phyloP scores from a whole-genome alignment of 768 basidiomycete genomes.

The Kwoniella botswanensis region DNA sequence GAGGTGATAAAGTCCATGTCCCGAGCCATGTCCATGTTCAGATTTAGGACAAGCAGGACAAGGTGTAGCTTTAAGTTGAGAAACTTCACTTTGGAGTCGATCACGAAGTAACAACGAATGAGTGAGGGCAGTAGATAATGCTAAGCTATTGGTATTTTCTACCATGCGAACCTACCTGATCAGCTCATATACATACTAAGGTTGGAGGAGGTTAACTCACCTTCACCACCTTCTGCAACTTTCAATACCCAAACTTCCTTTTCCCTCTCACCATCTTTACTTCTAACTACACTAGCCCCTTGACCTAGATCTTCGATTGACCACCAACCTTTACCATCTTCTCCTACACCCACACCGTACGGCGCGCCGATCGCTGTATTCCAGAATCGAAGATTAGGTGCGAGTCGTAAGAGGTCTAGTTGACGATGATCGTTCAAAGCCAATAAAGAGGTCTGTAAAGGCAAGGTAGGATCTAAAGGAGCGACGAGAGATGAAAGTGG shows the following conservation, averaged over 20 bases:
- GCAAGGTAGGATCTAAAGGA: slow-evolving; percentile 13
- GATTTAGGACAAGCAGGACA: slow-evolving; percentile 11
- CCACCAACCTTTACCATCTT: slow-evolving; percentile 42
- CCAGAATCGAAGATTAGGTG: slow-evolving; percentile 30
- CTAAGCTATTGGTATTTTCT: slow-evolving; percentile 22
- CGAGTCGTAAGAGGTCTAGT: slow-evolving; percentile 20
- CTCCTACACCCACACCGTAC: slow-evolving; percentile 13
- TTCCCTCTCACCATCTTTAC: slow-evolving; percentile 30
- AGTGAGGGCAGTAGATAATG: slow-evolving; percentile 37
- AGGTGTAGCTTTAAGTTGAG: slow-evolving; percentile 17
- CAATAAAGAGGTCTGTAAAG: slow-evolving; percentile 3
- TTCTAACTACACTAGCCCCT: slow-evolving; percentile 47
- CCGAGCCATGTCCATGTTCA: background rate
- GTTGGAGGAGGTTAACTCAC: slow-evolving; percentile 9
- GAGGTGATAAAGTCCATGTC: slow-evolving; percentile 8
- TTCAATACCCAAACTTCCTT: slow-evolving; percentile 48
- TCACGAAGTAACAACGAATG: slow-evolving; percentile 49
- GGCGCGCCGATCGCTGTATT: slow-evolving; percentile 21
- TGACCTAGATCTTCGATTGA: slow-evolving; percentile 48
- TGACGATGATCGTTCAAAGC: slow-evolving; percentile 15
- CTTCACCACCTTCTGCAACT: slow-evolving; percentile 29
- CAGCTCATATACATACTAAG: background rate
- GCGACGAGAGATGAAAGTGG: slow-evolving; percentile 39
- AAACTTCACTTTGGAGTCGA: slow-evolving; percentile 32
- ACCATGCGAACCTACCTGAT: background rate